phyloP scores from a whole-genome alignment of 2,329 filamentous ascomycete species.

The Penicillium italicum region DNA sequence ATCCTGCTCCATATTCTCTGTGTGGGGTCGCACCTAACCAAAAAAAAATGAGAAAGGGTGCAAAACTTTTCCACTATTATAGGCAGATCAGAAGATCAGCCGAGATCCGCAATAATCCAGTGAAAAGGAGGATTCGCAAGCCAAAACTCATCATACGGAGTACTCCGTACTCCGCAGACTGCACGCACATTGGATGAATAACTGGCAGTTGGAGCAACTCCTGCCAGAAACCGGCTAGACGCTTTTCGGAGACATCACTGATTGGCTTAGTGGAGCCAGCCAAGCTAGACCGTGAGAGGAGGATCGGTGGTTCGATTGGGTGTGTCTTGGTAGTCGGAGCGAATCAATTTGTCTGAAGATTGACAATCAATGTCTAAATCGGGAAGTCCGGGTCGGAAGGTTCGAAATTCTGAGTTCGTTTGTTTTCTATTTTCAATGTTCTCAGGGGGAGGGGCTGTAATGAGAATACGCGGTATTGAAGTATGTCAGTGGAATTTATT shows the following conservation, averaged over 20 bases:
- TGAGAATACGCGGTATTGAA: neutral
- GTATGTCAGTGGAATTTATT: too few relatives aligned
- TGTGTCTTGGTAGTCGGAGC: neutral
- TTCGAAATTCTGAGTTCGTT: neutral
- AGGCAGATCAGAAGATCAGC: neutral
- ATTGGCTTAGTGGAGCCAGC: neutral
- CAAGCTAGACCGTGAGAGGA: neutral
- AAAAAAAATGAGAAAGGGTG: too few relatives aligned
- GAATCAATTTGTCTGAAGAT: neutral
- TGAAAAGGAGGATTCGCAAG: neutral
- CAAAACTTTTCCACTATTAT: neutral
- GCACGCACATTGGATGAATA: neutral
- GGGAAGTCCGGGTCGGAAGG: neutral
- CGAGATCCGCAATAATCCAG: neutral
- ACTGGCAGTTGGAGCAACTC: neutral
- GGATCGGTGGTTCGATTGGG: slow-evolving; percentile 2
- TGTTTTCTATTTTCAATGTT: neutral
- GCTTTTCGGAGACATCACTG: neutral
- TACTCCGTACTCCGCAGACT: too few relatives aligned
- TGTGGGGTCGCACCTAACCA: neutral
- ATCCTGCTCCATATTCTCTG: neutral
- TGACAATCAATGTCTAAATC: neutral
- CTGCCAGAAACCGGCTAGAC: neutral
- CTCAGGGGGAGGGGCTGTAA: neutral
- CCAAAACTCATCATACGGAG: neutral